Conservation (phyloP, 345 rosid species). For the Melaleuca alternifolia region DNA sequence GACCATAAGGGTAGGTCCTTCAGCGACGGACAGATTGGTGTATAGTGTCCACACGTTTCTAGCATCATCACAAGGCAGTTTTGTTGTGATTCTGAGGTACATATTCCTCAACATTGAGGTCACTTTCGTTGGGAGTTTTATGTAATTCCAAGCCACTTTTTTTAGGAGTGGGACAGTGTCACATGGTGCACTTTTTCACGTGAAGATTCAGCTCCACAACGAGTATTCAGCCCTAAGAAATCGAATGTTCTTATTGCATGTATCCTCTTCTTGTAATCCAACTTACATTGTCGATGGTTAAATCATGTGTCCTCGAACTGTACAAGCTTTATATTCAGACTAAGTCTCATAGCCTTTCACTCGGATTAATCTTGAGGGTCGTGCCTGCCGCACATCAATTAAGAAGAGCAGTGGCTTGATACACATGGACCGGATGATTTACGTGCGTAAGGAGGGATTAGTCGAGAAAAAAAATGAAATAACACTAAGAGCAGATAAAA, state of each 20-base stretch:
- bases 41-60: not conserved
- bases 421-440: too few species aligned
- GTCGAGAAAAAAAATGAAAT: not conserved
- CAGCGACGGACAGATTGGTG: not conserved
- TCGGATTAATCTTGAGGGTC: not conserved
- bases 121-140: not conserved
- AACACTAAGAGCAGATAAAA: not conserved
- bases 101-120: not conserved
- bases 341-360: not conserved
- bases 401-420: not conserved
- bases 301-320: not conserved
- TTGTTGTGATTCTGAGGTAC: not conserved
- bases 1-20: not conserved
- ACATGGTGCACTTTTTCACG: not conserved
- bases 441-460: not conserved
- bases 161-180: not conserved
- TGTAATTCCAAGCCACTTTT: not conserved
- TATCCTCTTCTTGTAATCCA: not conserved
- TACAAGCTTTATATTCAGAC: not conserved
- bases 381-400: too few species aligned
- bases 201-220: not conserved
- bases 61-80: not conserved
- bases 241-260: not conserved
- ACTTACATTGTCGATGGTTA: not conserved
- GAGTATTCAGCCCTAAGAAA: not conserved